Evolutionary conservation across 2,329 filamentous ascomycete genomes (phyloP), one percentile per base, ranked within the genome.

Genomic region (Cordyceps militaris): DNA sequence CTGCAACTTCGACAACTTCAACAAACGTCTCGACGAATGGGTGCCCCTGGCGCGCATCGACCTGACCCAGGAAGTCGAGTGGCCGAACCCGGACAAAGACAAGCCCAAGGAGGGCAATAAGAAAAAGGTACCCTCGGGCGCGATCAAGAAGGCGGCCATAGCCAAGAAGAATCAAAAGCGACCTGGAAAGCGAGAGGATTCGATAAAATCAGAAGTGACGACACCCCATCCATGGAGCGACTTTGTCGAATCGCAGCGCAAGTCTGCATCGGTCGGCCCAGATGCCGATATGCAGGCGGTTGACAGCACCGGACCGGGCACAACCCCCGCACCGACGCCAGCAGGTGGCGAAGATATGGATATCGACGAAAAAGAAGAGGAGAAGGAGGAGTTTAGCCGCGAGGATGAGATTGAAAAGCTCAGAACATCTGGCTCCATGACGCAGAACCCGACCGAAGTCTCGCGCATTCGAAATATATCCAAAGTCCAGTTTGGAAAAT

Each of bases 1-100:
- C 73, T 95, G 96, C 67, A 96, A 97, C 72, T 97, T 97, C 71
- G 91, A 96, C 69, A 95, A 96, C 67, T 97, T 97, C 82, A 97
- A 97, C 75, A 97, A 97, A 73, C 80, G 79, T 63, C 73, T 83
- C 13, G 77, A 82, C 76, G 94, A 99, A 78, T 99, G 94, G 94
- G 86, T 99, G 10, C 80, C 88, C 1, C 82, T 88, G 30, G 79
- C 83, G 36, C 84, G 94, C 36, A 90, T 99, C 63, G 91, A 97
- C 70, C 86, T 99, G 59, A 79, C 82, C 1, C 86, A 91, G 64
- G 92, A 97, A 66, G 94, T 99, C 56, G 94, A 99, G 74, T 99
- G 94, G 92, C 94, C 94, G 21, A 87, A 86, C 60, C 90, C 91
- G 10, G 92, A 96, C 62, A 96, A 96, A 71, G 84, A 86, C 63